phyloP scores from a whole-genome alignment of 2,329 filamentous ascomycete species.

The Penicillium palitans region DNA sequence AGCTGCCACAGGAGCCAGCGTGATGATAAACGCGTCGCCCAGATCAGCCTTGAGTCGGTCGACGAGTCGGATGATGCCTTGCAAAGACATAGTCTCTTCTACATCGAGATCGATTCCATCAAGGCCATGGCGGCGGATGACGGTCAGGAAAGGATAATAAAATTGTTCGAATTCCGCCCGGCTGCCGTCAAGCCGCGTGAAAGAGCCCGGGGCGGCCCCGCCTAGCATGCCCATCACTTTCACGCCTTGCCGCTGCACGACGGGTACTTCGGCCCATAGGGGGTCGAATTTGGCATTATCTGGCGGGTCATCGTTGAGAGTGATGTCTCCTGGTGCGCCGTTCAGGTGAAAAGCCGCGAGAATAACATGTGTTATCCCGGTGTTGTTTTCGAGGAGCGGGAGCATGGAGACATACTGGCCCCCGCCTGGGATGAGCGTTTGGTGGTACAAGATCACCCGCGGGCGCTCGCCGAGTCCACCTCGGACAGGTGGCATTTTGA shows the following conservation, averaged over 20 bases:
- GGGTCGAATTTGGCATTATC: conserved; percentile 65
- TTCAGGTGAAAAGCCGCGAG: conserved; percentile 86
- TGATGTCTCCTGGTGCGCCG: conserved; percentile 63
- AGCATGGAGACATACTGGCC: conserved; percentile 61
- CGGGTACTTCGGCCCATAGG: conserved; percentile 75
- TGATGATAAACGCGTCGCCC: conserved; percentile 66
- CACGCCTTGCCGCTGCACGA: conserved; percentile 71
- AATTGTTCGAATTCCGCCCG: conserved; percentile 67
- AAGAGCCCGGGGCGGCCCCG: conserved; percentile 77
- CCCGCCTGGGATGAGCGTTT: conserved; percentile 61
- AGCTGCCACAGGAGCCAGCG: conserved; percentile 77
- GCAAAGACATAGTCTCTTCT: conserved; percentile 72
- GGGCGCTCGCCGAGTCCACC: conserved; percentile 27
- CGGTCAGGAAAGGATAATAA: conserved; percentile 66
- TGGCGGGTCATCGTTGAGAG: conserved; percentile 77
- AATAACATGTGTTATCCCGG: conserved; percentile 76
- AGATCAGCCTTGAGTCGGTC: conserved; percentile 60
- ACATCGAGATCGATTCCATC: conserved; percentile 77
- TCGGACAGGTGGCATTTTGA: conserved; percentile 43
- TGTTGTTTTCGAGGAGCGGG: conserved; percentile 60
- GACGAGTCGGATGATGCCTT: conserved; percentile 66
- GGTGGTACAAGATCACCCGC: conserved; percentile 57
- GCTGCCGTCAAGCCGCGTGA: conserved; percentile 59
- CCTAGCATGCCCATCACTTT: conserved; percentile 86
- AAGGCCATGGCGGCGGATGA: conserved; percentile 62